phyloP scores from a whole-genome alignment of 2,329 filamentous ascomycete species.

The Ceratocystis albifundus region DNA sequence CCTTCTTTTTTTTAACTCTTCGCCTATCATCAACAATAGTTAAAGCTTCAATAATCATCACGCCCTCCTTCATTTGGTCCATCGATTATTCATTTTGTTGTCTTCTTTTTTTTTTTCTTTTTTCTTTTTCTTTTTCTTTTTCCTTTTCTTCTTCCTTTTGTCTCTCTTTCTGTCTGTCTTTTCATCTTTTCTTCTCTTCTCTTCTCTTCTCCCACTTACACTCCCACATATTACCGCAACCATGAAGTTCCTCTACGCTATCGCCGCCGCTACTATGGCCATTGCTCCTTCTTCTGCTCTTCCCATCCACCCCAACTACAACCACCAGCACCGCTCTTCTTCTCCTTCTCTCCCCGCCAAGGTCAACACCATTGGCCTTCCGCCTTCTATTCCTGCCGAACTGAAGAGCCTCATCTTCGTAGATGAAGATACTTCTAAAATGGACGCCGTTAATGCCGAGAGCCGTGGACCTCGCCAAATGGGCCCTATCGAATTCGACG shows the following conservation, averaged over 20 bases:
- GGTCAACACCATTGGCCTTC: constrained; percentile 16
- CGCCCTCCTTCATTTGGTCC: not conserved
- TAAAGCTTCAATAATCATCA: constrained; percentile 3
- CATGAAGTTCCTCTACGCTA: constrained; percentile 18
- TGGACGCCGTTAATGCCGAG: constrained; percentile 3
- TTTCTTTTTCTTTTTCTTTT: not conserved
- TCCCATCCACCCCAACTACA: not conserved
- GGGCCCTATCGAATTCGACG: not conserved
- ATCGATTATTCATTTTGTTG: constrained; percentile 9
- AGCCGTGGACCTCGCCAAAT: not conserved
- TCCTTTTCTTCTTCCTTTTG: not conserved
- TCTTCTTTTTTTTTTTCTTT: not conserved
- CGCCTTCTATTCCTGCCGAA: constrained; percentile 13
- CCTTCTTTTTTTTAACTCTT: not conserved
- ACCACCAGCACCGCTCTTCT: not conserved
- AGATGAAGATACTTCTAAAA: constrained; percentile 4
- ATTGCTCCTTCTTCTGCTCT: constrained; percentile 1
- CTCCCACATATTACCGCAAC: not conserved
- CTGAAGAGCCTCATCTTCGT: constrained; percentile 14
- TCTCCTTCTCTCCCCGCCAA: not conserved
- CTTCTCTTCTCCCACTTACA: not conserved
- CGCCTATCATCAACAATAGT: not conserved
- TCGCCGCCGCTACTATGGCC: constrained; percentile 14
- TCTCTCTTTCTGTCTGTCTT: not conserved
- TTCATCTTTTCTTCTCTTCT: not conserved